Conservation (phyloP, 2,329 filamentous ascomycete species). For the Huntiella decipiens region DNA sequence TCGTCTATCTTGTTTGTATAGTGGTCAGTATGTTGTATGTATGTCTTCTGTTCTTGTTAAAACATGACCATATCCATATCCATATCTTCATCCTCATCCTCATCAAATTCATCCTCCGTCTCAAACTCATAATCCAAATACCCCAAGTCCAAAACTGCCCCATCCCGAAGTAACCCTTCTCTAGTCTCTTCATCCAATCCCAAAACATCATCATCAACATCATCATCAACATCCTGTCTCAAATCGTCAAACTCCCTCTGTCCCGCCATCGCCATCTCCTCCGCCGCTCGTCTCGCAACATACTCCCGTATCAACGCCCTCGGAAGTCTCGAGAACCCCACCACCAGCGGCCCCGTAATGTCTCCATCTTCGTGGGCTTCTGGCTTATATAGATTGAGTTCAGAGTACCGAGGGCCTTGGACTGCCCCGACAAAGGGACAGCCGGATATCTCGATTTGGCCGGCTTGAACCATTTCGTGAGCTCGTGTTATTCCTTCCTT, state of each 20-base stretch:
- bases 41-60: background rate
- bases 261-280: background rate
- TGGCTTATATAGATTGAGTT: slow-evolving; percentile 25
- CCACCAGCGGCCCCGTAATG: slow-evolving; percentile 14
- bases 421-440: slow-evolving; percentile 34
- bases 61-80: background rate
- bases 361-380: slow-evolving; percentile 29
- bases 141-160: slow-evolving; percentile 15
- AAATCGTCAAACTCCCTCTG: background rate
- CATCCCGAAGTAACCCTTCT: slow-evolving; percentile 13
- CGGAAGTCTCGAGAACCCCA: slow-evolving; percentile 1
- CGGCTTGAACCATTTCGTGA: slow-evolving; percentile 21
- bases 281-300: background rate
- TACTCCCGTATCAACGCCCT: background rate
- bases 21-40: background rate
- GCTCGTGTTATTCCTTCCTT: slow-evolving; percentile 14
- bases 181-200: slow-evolving; percentile 13
- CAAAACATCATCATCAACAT: slow-evolving; percentile 1
- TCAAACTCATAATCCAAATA: slow-evolving; percentile 19
- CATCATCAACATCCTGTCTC: background rate
- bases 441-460: slow-evolving; percentile 23
- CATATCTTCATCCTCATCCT: slow-evolving; percentile 12
- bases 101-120: slow-evolving; percentile 18
- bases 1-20: background rate
- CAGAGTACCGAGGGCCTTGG: slow-evolving; percentile 33